Base-by-base conservation (phyloP, 2,329 filamentous ascomycete genomes). In the Rhynchosporium graminicola region DNA sequence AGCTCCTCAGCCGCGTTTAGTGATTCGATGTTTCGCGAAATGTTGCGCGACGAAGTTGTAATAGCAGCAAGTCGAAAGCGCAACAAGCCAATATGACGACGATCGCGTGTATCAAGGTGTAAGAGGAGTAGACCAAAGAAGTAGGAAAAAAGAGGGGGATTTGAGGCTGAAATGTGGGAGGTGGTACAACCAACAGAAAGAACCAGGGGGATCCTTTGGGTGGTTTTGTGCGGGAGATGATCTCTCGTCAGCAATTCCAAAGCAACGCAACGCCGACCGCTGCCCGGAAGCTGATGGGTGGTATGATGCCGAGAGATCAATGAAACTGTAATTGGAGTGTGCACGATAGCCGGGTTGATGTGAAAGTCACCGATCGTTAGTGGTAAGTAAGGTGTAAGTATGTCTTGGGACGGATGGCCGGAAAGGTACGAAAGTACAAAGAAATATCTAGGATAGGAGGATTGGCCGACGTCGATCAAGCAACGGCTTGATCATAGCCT, bases 111-210 rank as follows among this genome's bases (percentile, higher is more conserved):
- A 59, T 54, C 50, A 15, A 45, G 45, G 10, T 47, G 40, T 33
- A 46, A 15, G 43, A 28, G n/a, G 20, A 38, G 60, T 46, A 26
- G 36, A 42, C 13, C 29, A 36, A 29, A 38, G 29, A 36, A 43
- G 13, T 31, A 5, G 29, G 42, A 20, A 33, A 38, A 51, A 26
- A 36, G 42, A 47, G 40, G 58, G 58, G 56, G 51, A 45, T 57
- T 33, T 61, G 57, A 66, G 65, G 60, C 65, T 67, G 61, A 61
- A 48, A 63, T 54, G 60, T 31, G 46, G 56, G 52, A 59, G 51
- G 64, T 60, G 28, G 57, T 55, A 52, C 59, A 60, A 55, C 28
- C 20, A 20, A 20, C 20, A 20, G 20, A 20, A 20, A n/a, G 42
- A 28, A 42, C 54, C 50, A 57, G 60, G 57, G 55, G 48, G 57